These are phyloP conservation scores for Fusarium sp. DNA, from an alignment of 2,329 filamentous ascomycete genomes.

Conservation along the genomic window DNA sequence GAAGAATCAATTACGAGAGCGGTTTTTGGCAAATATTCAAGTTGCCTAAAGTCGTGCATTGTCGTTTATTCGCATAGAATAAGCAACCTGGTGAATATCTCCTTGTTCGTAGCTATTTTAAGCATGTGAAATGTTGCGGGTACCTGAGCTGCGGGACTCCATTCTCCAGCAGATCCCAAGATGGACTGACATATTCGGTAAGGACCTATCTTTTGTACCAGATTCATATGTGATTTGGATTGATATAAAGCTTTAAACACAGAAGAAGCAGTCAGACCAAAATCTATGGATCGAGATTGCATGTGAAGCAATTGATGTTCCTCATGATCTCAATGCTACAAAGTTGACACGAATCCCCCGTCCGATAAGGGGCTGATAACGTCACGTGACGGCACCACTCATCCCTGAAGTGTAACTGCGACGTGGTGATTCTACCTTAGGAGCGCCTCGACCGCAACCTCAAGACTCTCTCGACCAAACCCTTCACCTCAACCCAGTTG, in stretches of 20 bases:
- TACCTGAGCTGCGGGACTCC: slow-evolving; percentile 21
- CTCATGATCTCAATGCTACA: slow-evolving; percentile 3
- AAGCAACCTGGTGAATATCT: background rate
- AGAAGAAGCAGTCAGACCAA: background rate
- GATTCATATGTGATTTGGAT: background rate
- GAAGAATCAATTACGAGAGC: background rate
- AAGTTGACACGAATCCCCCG: slow-evolving; percentile 48
- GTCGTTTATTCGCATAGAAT: background rate
- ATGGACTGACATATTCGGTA: background rate
- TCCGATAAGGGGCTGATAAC: slow-evolving; percentile 47
- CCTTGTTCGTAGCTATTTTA: background rate
- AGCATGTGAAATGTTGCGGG: background rate
- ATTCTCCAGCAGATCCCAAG: slow-evolving; percentile 13
- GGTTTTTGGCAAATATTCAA: no score
- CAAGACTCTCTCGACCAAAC: slow-evolving; percentile 52
- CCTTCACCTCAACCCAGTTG: slow-evolving; percentile 51
- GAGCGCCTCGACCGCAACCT: slow-evolving; percentile 50
- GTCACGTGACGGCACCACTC: slow-evolving; percentile 53
- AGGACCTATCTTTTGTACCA: background rate
- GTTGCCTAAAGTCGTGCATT: background rate
- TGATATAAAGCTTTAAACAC: background rate
- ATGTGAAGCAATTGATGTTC: background rate
- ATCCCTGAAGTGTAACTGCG: slow-evolving; percentile 52
- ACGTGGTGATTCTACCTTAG: slow-evolving; percentile 55
- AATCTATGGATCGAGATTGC: background rate